Evolutionary conservation across 2,329 filamentous ascomycete genomes (phyloP), one percentile per base, ranked within the genome.

Genomic region (Fusarium nanum): DNA sequence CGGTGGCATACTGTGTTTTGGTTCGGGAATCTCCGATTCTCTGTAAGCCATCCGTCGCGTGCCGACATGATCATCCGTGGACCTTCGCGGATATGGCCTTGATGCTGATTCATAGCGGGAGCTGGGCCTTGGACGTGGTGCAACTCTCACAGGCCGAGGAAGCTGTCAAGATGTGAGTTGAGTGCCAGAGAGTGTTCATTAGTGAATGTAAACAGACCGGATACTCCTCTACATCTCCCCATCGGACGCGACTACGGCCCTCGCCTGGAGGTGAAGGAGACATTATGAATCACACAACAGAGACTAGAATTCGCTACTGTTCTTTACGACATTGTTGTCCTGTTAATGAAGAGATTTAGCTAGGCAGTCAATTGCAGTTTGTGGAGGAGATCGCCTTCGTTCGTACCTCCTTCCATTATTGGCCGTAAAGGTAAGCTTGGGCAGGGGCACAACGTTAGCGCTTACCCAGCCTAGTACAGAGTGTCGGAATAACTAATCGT

Each of bases 231-330:
- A 64, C 52, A 25, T 12, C 45, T 27, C 68, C 70, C 32, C 72
- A 73, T 37, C 68, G 70, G 25, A 73, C 70, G 45, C 58, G 67
- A 12, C 48, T 64, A 22, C 56, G 64, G 11, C 58, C 69, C 22
- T 61, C 64, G 10, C 55, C 53, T 40, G 48, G 55, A 30, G 40
- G 55, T 14, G 63, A 58, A 22, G 42, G 27, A 42, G 62, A 22
- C 67, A 70, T 70, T 25, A 11, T 32, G 18, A 45, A 50, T 42
- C 18, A 28, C n/a, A 6, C 44, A n/a, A 44, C 13, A 22, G 14
- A 23, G 16, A 23, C 22, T n/a, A 14, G 4, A n/a, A n/a, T 16
- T 23, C 7, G 30, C 10, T 13, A 23, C 22, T 37, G 30, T 50
- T 34, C n/a, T 34, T 49, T 44, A 28, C 49, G 20, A 11, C 27